Evolutionary conservation across 257 asterid species (phyloP).

Genomic region (Ajuga chamaepitys): DNA sequence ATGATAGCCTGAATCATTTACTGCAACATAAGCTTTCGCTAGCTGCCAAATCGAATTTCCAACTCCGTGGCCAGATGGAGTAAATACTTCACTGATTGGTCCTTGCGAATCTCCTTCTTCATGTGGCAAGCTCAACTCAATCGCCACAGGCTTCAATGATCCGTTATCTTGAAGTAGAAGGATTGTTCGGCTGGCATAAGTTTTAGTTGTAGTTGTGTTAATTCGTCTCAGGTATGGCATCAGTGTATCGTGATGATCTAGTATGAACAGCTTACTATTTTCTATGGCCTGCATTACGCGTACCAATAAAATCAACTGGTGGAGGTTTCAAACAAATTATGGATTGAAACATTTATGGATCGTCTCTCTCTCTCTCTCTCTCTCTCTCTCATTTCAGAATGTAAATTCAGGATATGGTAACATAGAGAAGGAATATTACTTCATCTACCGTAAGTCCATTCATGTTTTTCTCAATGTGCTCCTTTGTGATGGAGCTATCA

Average conservation of each 20-base stretch:
- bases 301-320: neutral
- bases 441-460: conserved; percentile 55
- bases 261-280: conserved; percentile 47
- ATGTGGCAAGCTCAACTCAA: conserved; percentile 82
- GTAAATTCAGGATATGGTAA: neutral
- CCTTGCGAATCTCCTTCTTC: conserved; percentile 53
- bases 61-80: conserved; percentile 59
- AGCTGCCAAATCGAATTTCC: conserved; percentile 79
- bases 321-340: too few relatives aligned
- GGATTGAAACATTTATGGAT: neutral
- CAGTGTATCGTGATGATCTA: conserved; percentile 81
- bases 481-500: conserved; percentile 48
- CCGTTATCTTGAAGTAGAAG: conserved; percentile 72
- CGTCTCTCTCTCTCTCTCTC: too few relatives aligned
- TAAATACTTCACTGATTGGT: conserved; percentile 53
- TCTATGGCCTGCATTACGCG: conserved; percentile 42
- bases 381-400: neutral
- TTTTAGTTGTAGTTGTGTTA: conserved; percentile 57
- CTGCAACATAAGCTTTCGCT: conserved; percentile 87
- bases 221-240: conserved; percentile 75
- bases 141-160: conserved; percentile 80
- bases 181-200: conserved; percentile 78
- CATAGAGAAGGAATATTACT: conserved; percentile 30
- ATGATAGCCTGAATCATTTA: conserved; percentile 88
- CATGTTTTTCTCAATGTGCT: conserved; percentile 57